phyloP scores from a whole-genome alignment of 768 basidiomycete genomes.

The Naematelia encephala region DNA sequence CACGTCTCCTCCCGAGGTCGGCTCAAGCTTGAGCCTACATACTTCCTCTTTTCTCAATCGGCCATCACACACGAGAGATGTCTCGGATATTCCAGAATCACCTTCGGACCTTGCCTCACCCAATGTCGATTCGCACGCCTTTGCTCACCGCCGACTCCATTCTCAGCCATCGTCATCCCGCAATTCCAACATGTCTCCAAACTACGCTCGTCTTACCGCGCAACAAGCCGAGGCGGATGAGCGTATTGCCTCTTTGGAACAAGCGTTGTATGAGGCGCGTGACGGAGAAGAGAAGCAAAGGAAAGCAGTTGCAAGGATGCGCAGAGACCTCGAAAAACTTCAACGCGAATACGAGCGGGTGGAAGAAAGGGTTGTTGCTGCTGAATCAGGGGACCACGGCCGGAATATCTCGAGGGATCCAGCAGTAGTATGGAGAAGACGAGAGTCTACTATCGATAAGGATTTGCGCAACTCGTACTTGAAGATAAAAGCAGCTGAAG shows the following conservation, averaged over 20 bases:
- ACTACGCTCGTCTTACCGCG: slow-evolving; percentile 12
- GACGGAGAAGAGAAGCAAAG: slow-evolving; percentile 37
- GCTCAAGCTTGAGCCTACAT: not conserved
- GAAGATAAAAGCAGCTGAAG: not conserved
- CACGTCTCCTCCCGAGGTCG: not conserved
- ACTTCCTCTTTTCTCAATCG: not conserved
- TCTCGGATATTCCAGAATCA: not conserved
- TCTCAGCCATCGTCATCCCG: slow-evolving; percentile 8
- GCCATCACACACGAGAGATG: not conserved
- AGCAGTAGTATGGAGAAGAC: not conserved
- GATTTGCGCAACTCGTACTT: not conserved
- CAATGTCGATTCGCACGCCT: not conserved
- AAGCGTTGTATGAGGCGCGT: slow-evolving; percentile 31
- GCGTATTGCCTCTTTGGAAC: slow-evolving; percentile 24
- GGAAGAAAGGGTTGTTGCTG: slow-evolving; percentile 13
- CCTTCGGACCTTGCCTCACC: not conserved
- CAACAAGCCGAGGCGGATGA: slow-evolving; percentile 29
- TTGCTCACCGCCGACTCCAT: not conserved
- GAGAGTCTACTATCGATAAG: slow-evolving; percentile 1
- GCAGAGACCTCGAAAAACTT: slow-evolving; percentile 35
- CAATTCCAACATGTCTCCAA: not conserved
- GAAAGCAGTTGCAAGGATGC: slow-evolving; percentile 27
- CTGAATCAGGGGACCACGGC: not conserved
- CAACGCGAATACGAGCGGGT: slow-evolving; percentile 27
- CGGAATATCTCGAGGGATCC: not conserved